Base-by-base conservation (phyloP, 2,329 filamentous ascomycete genomes). In the Exophiala oligosperma region DNA sequence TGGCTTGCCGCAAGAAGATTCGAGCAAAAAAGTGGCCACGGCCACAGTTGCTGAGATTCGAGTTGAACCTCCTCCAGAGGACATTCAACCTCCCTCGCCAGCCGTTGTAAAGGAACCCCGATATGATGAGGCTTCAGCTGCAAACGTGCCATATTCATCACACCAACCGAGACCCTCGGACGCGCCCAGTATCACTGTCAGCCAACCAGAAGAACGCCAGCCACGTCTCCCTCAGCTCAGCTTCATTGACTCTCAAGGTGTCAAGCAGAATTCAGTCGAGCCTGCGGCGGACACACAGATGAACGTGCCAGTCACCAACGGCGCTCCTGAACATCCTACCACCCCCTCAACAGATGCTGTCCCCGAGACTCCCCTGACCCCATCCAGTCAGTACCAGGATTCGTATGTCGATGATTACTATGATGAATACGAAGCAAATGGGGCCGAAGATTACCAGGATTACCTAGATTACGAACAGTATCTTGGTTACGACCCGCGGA, bases 401-500 rank as follows among this genome's bases (percentile, higher is more conserved):
- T 29, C 49, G 12, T 44, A 61, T 35, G 50, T 21, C 7, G 50
- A 56, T 14, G 57, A 65, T 38, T 60, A 59, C 35, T 53, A 63
- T 26, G 62, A 63, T 17, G 46, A 59, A 14, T 49, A 28, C 14
- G 43, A 61, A 12, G 48, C 57, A 24, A 46, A 60, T 41, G 54
- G 37, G 17, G 11, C 35, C 14, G 56, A 59, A 14, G 50, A 59
- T 17, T 61, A 52, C 38, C 32, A 60, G 17, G 54, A 62, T 26
- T 60, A 61, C 32, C 49, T 60, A 21, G 56, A 62, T 23, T 58
- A 67, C 44, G 59, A 64, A 35, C 58, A 64, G 24, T 53, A 65
- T 14, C 43, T 54, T 37, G 64, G 56, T 23, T 73, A 74, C 56
- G 74, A 79, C 66, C 74, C 74, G 48, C 79, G 78, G 60, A 76